A percentile compares a stretch with the other conserved stretches of the same genome.
These are phyloP conservation scores for Phytophthora sp. DNA, from an alignment of 352 stramenopile genomes.

Conservation along the genomic window DNA sequence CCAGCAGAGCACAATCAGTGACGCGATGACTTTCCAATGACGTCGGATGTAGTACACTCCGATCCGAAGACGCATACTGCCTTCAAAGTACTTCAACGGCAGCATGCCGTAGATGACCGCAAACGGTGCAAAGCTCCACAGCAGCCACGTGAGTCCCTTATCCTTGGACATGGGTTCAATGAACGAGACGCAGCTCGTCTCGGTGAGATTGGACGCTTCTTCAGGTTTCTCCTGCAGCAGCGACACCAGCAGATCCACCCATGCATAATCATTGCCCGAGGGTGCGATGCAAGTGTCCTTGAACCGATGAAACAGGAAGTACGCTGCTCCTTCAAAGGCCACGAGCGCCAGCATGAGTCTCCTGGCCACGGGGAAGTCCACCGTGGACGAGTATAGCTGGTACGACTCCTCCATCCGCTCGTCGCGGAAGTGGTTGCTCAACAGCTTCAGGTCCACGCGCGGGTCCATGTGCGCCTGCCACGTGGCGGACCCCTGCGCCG, in stretches of 20 bases:
- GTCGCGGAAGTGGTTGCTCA: constrained; percentile 79
- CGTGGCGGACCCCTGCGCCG: constrained; percentile 41
- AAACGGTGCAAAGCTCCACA: constrained; percentile 73
- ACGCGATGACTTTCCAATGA: constrained; percentile 75
- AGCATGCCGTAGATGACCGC: constrained; percentile 64
- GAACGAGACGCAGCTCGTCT: constrained; percentile 39
- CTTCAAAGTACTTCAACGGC: constrained; percentile 73
- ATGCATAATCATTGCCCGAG: constrained; percentile 32
- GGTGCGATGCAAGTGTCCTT: constrained; percentile 45
- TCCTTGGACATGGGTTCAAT: constrained; percentile 32
- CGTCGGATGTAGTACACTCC: constrained; percentile 79
- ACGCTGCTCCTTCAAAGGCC: constrained; percentile 56
- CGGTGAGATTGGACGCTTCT: constrained; percentile 7
- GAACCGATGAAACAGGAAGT: constrained; percentile 57
- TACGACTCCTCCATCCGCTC: constrained; percentile 78
- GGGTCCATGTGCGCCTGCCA: constrained; percentile 66
- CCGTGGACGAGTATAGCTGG: constrained; percentile 79
- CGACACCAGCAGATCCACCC: constrained; percentile 27
- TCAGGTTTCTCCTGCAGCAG: constrained; percentile 19
- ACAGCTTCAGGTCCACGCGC: constrained; percentile 50
- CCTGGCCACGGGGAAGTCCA: constrained; percentile 62
- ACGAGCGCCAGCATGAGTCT: constrained; percentile 71
- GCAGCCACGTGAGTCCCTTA: constrained; percentile 37
- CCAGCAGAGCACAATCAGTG: constrained; percentile 74
- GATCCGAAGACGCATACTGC: constrained; percentile 68